phyloP scores from a whole-genome alignment of 768 basidiomycete genomes.

The Kwoniella botswanensis region DNA sequence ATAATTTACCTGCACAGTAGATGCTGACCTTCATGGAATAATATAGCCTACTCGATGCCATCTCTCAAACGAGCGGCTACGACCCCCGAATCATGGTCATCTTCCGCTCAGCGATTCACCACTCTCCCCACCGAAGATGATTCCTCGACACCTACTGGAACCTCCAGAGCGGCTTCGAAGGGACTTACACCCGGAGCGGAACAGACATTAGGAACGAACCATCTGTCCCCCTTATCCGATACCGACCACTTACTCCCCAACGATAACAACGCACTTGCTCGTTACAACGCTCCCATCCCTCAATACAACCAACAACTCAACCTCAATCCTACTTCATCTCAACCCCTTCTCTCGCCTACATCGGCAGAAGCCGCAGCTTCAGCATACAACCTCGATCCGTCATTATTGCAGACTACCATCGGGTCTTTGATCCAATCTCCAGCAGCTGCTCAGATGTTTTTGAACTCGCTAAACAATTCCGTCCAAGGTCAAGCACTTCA shows the following conservation, averaged over 20 bases:
- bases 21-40: background rate
- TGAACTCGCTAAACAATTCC: slow-evolving; percentile 43
- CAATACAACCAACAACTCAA: background rate
- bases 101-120: slow-evolving; percentile 42
- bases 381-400: slow-evolving; percentile 51
- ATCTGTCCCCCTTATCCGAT: slow-evolving; percentile 34
- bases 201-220: slow-evolving; percentile 18
- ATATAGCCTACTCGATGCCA: slow-evolving; percentile 17
- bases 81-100: slow-evolving; percentile 21
- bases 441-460: slow-evolving; percentile 56
- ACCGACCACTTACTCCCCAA: slow-evolving; percentile 21
- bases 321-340: background rate
- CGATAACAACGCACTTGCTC: slow-evolving; percentile 25
- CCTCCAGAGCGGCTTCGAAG: slow-evolving; percentile 23
- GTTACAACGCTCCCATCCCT: slow-evolving; percentile 23
- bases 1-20: background rate
- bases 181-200: slow-evolving; percentile 23
- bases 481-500: slow-evolving; percentile 46
- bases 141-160: slow-evolving; percentile 21
- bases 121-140: slow-evolving; percentile 45
- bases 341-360: slow-evolving; percentile 28
- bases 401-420: slow-evolving; percentile 52
- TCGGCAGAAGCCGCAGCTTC: slow-evolving; percentile 38
- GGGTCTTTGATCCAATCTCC: slow-evolving; percentile 55
- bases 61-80: slow-evolving; percentile 22